These are phyloP conservation scores for Botrytis galanthina DNA, from an alignment of 2,329 filamentous ascomycete species.

Conservation along the genomic window DNA sequence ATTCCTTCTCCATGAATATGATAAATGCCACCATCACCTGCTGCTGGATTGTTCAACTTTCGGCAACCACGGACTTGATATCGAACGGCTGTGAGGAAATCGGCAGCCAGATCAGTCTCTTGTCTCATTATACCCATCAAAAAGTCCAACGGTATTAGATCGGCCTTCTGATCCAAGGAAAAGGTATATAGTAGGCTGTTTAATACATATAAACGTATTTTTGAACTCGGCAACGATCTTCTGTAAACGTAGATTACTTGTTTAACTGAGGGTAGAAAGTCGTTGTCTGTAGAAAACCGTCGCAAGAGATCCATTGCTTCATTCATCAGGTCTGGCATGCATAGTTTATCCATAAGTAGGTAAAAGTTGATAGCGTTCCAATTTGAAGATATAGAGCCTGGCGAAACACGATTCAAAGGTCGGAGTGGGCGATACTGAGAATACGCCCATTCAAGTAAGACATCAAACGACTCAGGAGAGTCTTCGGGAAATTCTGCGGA, in stretches of 20 bases:
- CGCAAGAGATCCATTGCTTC: background rate
- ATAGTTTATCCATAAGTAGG: background rate
- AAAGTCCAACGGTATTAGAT: fast-evolving
- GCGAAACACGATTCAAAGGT: too few relatives aligned
- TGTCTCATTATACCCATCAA: background rate
- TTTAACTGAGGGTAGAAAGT: background rate
- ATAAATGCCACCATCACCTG: background rate
- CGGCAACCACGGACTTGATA: background rate
- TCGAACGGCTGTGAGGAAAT: background rate
- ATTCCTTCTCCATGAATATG: background rate
- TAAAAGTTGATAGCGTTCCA: background rate
- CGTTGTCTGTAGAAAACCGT: background rate
- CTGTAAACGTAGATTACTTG: background rate
- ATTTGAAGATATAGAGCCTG: too few relatives aligned
- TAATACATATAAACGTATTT: background rate
- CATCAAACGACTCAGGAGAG: background rate
- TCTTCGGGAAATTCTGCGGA: constrained; percentile 16
- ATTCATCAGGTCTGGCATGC: background rate
- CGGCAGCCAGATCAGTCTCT: background rate
- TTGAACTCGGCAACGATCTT: background rate
- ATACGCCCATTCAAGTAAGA: background rate
- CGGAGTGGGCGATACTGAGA: background rate
- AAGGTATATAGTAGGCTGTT: background rate
- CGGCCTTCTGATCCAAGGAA: background rate
- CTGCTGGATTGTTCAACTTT: background rate